A percentile compares a stretch with the other conserved stretches of the same genome.
phyloP scores from a whole-genome alignment of 805 yeast species.

The Millerozyma acaciae region DNA sequence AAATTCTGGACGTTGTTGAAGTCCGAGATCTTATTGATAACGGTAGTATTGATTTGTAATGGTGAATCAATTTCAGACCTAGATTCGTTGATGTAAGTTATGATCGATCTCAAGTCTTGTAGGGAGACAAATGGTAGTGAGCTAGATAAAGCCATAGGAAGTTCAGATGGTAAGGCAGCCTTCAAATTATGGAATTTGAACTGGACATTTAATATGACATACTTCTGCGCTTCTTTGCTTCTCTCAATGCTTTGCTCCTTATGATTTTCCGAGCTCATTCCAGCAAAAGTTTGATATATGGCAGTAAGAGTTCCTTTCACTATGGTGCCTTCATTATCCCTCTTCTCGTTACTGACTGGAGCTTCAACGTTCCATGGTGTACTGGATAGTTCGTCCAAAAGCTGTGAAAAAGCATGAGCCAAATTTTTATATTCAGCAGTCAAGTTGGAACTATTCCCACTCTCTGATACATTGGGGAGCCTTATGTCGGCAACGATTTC shows the following conservation, averaged over 20 bases:
- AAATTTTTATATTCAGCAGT: constrained; percentile 18
- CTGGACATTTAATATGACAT: constrained; percentile 65
- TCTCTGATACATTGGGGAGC: constrained; percentile 46
- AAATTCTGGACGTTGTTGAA: constrained; percentile 33
- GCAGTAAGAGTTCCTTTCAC: constrained; percentile 40
- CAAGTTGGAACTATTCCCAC: constrained; percentile 13
- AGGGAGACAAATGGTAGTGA: constrained; percentile 54
- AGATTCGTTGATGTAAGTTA: constrained; percentile 52
- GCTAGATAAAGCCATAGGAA: constrained; percentile 47
- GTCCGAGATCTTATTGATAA: constrained; percentile 37
- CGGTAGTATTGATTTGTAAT: constrained; percentile 35
- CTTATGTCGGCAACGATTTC: constrained; percentile 70
- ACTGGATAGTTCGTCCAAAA: constrained; percentile 25
- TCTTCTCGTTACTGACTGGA: constrained; percentile 4
- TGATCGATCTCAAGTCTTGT: constrained; percentile 57
- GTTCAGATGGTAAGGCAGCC: constrained; percentile 49
- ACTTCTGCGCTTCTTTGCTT: constrained; percentile 17
- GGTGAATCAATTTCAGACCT: constrained; percentile 21
- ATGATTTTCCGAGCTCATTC: constrained; percentile 8
- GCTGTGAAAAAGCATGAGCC: constrained; percentile 23
- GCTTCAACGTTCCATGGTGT: constrained; percentile 3
- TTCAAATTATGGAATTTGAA: constrained; percentile 60
- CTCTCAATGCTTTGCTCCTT: background rate
- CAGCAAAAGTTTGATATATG: constrained; percentile 36
- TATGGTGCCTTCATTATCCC: constrained; percentile 22